Conservation (phyloP, 495 filamentous ascomycete species). For the Neurospora sp. region DNA sequence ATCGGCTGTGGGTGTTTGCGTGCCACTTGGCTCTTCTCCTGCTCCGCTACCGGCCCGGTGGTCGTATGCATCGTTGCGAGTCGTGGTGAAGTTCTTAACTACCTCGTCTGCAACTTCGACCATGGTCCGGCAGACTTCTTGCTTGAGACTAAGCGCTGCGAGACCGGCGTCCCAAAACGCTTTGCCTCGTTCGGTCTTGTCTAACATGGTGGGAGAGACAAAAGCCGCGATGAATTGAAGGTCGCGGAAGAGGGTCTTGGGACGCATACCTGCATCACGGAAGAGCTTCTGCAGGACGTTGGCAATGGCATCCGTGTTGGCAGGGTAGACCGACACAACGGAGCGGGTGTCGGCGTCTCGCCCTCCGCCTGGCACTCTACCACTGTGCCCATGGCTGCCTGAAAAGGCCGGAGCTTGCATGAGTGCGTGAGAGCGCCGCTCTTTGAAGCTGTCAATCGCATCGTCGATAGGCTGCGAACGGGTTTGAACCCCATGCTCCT, state of each 20-base stretch:
- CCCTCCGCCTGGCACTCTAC: constrained; percentile 12
- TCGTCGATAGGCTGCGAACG: constrained; percentile 45
- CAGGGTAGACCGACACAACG: constrained; percentile 29
- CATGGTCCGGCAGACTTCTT: constrained; percentile 81
- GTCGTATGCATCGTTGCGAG: constrained; percentile 18
- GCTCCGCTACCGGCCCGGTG: constrained; percentile 15
- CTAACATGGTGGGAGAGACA: constrained; percentile 67
- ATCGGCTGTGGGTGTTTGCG: constrained; percentile 3
- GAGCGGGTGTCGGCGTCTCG: constrained; percentile 32
- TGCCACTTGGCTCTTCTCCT: constrained; percentile 7
- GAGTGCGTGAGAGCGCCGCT: constrained; percentile 51
- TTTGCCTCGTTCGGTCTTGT: constrained; percentile 77
- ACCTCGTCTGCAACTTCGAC: constrained; percentile 78
- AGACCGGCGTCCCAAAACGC: constrained; percentile 92
- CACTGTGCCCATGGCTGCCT: constrained; percentile 18
- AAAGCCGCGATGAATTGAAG: constrained; percentile 93
- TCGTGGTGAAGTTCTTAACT: constrained; percentile 44
- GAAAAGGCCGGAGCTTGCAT: constrained; percentile 23
- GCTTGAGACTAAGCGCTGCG: constrained; percentile 78
- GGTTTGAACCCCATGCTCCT: constrained; percentile 16
- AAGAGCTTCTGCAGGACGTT: constrained; percentile 72
- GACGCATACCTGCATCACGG: constrained; percentile 62
- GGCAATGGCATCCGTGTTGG: constrained; percentile 65
- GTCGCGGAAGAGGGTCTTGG: constrained; percentile 88
- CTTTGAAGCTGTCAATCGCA: constrained; percentile 57